phyloP scores from a whole-genome alignment of 371 early-diverging fungal species.

The Thermomucor indicae-seudaticae region DNA sequence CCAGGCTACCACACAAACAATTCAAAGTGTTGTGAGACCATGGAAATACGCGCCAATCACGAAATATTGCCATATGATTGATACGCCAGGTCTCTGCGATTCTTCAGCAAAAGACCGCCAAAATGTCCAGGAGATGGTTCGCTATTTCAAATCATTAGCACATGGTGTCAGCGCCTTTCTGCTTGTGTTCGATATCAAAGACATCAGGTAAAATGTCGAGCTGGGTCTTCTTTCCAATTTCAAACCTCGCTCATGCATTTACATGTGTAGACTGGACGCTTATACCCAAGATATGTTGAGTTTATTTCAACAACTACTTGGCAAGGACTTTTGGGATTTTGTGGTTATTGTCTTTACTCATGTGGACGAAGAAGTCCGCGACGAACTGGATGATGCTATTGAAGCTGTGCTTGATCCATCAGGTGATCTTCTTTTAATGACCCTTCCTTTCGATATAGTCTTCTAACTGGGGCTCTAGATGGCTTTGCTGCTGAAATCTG shows the following conservation, averaged over 20 bases:
- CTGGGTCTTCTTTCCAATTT: no score
- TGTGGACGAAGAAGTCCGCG: slow-evolving; percentile 55
- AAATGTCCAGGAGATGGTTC: slow-evolving; percentile 50
- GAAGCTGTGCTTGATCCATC: slow-evolving; percentile 49
- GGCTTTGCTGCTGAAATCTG: slow-evolving; percentile 25
- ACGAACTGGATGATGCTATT: slow-evolving; percentile 54
- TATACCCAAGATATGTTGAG: slow-evolving; percentile 60
- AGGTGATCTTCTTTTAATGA: slow-evolving; percentile 10
- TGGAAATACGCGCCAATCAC: slow-evolving; percentile 30
- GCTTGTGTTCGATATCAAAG: slow-evolving; percentile 55
- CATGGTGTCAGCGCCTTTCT: slow-evolving; percentile 60
- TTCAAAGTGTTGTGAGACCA: slow-evolving; percentile 25
- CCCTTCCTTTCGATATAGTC: background rate
- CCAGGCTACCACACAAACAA: slow-evolving; percentile 29
- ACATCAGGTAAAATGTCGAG: slow-evolving; percentile 30
- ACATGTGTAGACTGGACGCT: slow-evolving; percentile 58
- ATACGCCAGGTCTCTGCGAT: slow-evolving; percentile 55
- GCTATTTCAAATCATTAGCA: slow-evolving; percentile 51
- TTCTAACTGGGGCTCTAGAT: slow-evolving; percentile 2
- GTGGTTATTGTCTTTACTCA: slow-evolving; percentile 61
- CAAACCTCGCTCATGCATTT: no score
- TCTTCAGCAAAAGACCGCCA: slow-evolving; percentile 48
- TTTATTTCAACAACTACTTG: slow-evolving; percentile 52
- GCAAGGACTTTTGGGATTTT: slow-evolving; percentile 60
- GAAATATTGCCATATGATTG: slow-evolving; percentile 37